Evolutionary conservation across 495 filamentous ascomycete species (phyloP).

Genomic region (Viridothelium virens): DNA sequence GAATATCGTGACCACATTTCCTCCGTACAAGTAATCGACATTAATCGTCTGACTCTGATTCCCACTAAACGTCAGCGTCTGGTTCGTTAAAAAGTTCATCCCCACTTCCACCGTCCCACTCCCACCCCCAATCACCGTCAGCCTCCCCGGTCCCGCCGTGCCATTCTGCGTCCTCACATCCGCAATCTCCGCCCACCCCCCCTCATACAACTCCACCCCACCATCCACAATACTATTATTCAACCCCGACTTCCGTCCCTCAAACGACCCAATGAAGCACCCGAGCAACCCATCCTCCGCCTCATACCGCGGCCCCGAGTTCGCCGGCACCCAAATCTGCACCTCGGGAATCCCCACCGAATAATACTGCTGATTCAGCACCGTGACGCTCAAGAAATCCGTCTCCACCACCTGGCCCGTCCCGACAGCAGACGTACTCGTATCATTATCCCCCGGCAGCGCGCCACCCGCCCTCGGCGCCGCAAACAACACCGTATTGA

Average conservation of each 20-base stretch:
- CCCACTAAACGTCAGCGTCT: constrained; percentile 19
- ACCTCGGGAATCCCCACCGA: constrained; percentile 22
- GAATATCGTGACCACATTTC: constrained; percentile 24
- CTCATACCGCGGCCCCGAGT: constrained; percentile 23
- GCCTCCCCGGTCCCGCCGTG: constrained; percentile 4
- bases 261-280: constrained; percentile 23
- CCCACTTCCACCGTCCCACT: constrained; percentile 21
- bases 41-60: constrained; percentile 17
- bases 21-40: constrained; percentile 22
- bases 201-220: constrained; percentile 18
- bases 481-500: constrained; percentile 36
- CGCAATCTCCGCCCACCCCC: constrained; percentile 21
- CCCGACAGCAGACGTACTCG: background rate
- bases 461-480: background rate
- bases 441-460: background rate
- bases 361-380: constrained; percentile 20
- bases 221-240: constrained; percentile 23
- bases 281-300: constrained; percentile 25
- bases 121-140: constrained; percentile 23
- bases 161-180: constrained; percentile 17
- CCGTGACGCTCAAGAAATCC: constrained; percentile 18
- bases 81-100: constrained; percentile 21
- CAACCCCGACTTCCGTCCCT: constrained; percentile 19
- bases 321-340: constrained; percentile 25
- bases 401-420: constrained; percentile 18